Conservation (phyloP, 2,329 filamentous ascomycete genomes). For the Podosphaera aphanis region DNA sequence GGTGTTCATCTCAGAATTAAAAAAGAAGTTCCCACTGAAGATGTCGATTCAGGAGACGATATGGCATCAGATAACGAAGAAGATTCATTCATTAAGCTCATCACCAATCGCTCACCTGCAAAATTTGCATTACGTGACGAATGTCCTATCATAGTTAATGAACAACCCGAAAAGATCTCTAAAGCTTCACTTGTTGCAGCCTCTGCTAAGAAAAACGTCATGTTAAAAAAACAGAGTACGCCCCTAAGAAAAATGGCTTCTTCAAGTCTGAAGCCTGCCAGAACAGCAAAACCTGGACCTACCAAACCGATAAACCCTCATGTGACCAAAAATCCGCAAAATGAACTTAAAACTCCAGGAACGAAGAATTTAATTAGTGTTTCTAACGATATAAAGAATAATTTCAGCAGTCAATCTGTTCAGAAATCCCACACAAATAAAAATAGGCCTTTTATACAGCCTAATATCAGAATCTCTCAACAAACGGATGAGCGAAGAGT, state of each 20-base stretch:
- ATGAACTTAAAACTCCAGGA: background rate
- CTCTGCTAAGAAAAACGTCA: conserved; percentile 9
- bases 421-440: background rate
- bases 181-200: conserved; percentile 19
- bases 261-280: background rate
- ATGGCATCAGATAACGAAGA: conserved; percentile 5
- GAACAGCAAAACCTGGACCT: background rate
- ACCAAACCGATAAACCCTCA: background rate
- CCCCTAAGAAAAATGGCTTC: background rate
- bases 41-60: conserved; percentile 1
- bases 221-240: conserved; percentile 2
- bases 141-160: conserved; percentile 38
- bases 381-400: background rate
- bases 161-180: conserved; percentile 35
- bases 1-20: background rate
- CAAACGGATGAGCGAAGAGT: background rate
- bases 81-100: conserved; percentile 18
- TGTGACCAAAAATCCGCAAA: background rate
- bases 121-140: conserved; percentile 27
- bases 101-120: conserved; percentile 18
- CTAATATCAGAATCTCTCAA: background rate
- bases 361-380: background rate
- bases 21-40: conserved; percentile 1
- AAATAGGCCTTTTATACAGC: background rate
- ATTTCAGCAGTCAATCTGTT: background rate